Conservation (phyloP, 2,329 filamentous ascomycete genomes). For the Ascochyta pisi region DNA sequence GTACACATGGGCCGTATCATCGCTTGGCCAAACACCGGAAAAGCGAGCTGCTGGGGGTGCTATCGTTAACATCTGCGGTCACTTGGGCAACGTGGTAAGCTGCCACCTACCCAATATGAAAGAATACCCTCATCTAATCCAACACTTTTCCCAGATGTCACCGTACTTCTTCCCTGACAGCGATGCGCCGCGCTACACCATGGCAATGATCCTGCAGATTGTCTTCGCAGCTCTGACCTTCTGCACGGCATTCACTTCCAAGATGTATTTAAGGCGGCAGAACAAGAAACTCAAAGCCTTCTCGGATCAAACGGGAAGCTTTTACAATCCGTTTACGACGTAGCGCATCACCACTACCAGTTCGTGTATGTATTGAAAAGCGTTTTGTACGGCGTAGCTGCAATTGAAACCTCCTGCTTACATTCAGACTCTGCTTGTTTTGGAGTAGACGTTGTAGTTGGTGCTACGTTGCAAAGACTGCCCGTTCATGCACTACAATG, state of each 20-base stretch:
- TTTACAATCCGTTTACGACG: neutral
- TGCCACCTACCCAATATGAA: too few relatives aligned
- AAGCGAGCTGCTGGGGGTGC: conserved; percentile 48
- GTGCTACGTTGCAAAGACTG: too few relatives aligned
- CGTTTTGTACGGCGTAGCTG: too few relatives aligned
- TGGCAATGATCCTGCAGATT: conserved; percentile 26
- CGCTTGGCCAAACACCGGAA: conserved; percentile 48
- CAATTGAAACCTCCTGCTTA: too few relatives aligned
- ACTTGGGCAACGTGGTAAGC: conserved; percentile 47
- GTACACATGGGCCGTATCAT: conserved; percentile 46
- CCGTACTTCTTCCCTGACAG: conserved; percentile 49
- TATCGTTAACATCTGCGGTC: conserved; percentile 48
- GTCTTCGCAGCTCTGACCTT: conserved; percentile 21
- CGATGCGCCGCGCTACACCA: conserved; percentile 20
- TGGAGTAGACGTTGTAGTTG: too few relatives aligned
- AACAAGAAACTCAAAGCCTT: conserved; percentile 20
- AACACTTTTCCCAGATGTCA: conserved; percentile 25
- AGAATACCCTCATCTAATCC: too few relatives aligned
- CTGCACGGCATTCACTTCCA: conserved; percentile 14
- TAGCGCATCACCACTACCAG: too few relatives aligned
- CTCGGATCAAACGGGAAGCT: conserved; percentile 12
- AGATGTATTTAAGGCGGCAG: conserved; percentile 17
- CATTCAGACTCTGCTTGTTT: too few relatives aligned
- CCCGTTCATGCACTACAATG: too few relatives aligned
- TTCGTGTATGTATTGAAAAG: too few relatives aligned